Conservation (phyloP, 2,329 filamentous ascomycete species). For the Paecilomyces formosus region DNA sequence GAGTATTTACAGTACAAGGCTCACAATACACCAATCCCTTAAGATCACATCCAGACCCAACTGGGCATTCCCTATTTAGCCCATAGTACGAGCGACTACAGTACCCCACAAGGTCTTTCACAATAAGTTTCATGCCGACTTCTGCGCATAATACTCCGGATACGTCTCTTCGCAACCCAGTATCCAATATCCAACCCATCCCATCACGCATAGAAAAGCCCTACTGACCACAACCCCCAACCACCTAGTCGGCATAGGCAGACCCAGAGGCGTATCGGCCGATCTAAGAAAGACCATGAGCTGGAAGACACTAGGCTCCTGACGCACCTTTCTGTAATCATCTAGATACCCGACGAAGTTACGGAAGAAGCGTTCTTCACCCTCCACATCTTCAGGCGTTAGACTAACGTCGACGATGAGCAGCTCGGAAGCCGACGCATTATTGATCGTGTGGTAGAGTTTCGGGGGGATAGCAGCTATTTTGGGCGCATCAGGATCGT, state of each 20-base stretch:
- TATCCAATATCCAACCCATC: constrained; percentile 6
- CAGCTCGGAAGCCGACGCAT: constrained; percentile 10
- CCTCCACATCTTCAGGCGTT: constrained; percentile 12
- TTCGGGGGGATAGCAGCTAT: constrained; percentile 6
- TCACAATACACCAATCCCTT: no score
- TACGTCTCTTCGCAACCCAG: constrained; percentile 9
- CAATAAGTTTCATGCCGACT: background rate
- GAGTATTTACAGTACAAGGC: no score
- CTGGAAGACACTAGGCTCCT: constrained; percentile 15
- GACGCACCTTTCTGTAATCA: constrained; percentile 10
- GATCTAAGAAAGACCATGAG: constrained; percentile 14
- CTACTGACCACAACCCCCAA: constrained; percentile 7
- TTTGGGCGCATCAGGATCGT: constrained; percentile 3
- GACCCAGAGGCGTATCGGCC: constrained; percentile 14
- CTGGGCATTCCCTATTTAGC: no score
- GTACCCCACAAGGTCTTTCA: background rate
- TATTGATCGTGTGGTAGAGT: constrained; percentile 15
- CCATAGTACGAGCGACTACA: no score
- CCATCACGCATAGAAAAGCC: constrained; percentile 5
- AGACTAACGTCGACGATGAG: constrained; percentile 15
- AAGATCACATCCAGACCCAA: no score
- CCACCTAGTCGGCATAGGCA: constrained; percentile 9
- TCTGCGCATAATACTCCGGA: constrained; percentile 9
- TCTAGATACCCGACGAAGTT: constrained; percentile 20
- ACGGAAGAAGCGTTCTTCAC: constrained; percentile 15